Conservation (phyloP, 192 early-diverging fungal genomes). For the Coemansia sp. region DNA sequence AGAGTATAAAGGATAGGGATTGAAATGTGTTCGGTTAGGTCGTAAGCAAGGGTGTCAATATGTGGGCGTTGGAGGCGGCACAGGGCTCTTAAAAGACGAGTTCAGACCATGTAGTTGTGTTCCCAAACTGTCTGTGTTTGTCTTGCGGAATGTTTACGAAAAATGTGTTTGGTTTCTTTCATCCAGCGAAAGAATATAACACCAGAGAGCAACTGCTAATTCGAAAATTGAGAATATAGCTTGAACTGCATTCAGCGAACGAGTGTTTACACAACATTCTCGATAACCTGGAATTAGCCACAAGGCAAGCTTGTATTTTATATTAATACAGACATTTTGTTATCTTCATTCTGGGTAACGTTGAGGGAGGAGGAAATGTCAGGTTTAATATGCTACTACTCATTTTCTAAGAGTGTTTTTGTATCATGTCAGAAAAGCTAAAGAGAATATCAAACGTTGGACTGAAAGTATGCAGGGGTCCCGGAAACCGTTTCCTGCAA, state of each 20-base stretch:
- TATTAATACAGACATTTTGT: background rate
- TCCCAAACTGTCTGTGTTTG: background rate
- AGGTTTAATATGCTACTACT: background rate
- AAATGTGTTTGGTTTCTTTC: background rate
- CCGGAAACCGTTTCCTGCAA: slow-evolving; percentile 5
- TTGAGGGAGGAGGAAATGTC: slow-evolving; percentile 1
- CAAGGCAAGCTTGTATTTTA: background rate
- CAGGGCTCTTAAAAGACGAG: slow-evolving; percentile 7
- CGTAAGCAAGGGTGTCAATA: background rate
- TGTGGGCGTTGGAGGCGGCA: slow-evolving; percentile 3
- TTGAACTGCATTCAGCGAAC: background rate
- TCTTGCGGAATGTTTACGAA: slow-evolving; percentile 1
- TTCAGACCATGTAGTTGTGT: background rate
- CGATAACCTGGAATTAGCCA: background rate
- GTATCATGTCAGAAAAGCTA: background rate
- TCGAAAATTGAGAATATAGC: background rate
- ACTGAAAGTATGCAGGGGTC: background rate
- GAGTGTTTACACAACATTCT: slow-evolving; percentile 12
- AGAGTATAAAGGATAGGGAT: background rate
- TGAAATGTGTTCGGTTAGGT: background rate
- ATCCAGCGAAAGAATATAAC: background rate
- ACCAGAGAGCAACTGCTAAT: background rate
- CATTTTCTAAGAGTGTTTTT: background rate
- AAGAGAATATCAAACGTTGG: background rate
- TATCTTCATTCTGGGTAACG: slow-evolving; percentile 4